phyloP scores from a whole-genome alignment of 164 flowering plant species.

The Annona squamosa region DNA sequence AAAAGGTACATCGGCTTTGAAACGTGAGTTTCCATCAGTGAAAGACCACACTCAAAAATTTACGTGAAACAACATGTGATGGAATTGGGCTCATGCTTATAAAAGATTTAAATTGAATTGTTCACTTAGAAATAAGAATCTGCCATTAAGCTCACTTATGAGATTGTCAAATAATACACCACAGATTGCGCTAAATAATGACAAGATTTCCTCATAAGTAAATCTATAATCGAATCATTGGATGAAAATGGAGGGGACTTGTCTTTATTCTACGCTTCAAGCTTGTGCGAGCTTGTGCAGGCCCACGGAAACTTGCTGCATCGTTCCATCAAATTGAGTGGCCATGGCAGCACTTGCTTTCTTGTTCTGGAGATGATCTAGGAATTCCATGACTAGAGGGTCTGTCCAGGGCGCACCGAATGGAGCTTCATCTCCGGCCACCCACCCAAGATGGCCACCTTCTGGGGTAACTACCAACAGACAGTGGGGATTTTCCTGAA shows the following conservation, averaged over 20 bases:
- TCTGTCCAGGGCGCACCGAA: conserved; percentile 94
- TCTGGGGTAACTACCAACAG: conserved; percentile 80
- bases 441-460: conserved; percentile 98
- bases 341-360: conserved; percentile 10
- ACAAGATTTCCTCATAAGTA: neutral
- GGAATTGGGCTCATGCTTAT: too few relatives aligned
- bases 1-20: too few relatives aligned
- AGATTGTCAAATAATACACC: neutral
- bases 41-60: too few relatives aligned
- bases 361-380: conserved; percentile 49
- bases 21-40: too few relatives aligned
- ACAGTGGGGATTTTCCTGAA: conserved; percentile 74
- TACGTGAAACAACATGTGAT: too few relatives aligned
- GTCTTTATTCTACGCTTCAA: too few relatives aligned
- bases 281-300: conserved; percentile 14
- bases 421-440: conserved; percentile 78
- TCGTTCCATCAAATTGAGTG: conserved; percentile 1
- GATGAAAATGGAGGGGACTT: too few relatives aligned
- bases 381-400: conserved; percentile 73
- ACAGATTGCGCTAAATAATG: neutral
- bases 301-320: conserved; percentile 4
- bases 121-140: neutral
- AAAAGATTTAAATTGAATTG: too few relatives aligned
- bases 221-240: too few relatives aligned
- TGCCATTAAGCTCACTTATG: neutral